phyloP scores from a whole-genome alignment of 1,139 yeast species.

The Kazachstania sp. region DNA sequence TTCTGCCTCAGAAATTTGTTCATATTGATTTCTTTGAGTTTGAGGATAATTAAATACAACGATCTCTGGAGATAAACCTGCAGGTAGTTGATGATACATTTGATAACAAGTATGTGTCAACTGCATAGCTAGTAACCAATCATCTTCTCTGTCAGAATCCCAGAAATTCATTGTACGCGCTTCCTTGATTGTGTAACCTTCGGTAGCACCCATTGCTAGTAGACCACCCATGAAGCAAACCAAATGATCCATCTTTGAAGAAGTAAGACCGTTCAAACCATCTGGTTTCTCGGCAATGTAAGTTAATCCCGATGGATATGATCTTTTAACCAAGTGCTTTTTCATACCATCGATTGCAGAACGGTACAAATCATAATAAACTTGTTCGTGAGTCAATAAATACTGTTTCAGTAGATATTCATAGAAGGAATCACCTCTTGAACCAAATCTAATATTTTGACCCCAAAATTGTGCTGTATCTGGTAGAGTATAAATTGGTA shows the following conservation, averaged over 20 bases:
- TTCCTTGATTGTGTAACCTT: slow-evolving; percentile 50
- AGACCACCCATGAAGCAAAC: slow-evolving; percentile 92
- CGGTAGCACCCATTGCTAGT: slow-evolving; percentile 83
- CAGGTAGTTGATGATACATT: slow-evolving; percentile 63
- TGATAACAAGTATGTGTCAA: slow-evolving; percentile 74
- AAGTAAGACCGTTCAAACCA: slow-evolving; percentile 49
- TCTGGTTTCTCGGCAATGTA: slow-evolving; percentile 71
- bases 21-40: slow-evolving; percentile 1
- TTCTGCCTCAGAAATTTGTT: slow-evolving; percentile 2
- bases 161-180: slow-evolving; percentile 41
- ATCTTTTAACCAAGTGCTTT: slow-evolving; percentile 51
- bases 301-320: slow-evolving; percentile 55
- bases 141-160: slow-evolving; percentile 43
- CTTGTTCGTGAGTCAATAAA: slow-evolving; percentile 59
- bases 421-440: slow-evolving; percentile 89
- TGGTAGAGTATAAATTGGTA: slow-evolving; percentile 72
- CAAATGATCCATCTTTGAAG: slow-evolving; percentile 87
- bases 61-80: slow-evolving; percentile 85
- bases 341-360: slow-evolving; percentile 70
- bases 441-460: slow-evolving; percentile 63
- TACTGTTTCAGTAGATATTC: slow-evolving; percentile 84
- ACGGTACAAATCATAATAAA: slow-evolving; percentile 65
- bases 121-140: slow-evolving; percentile 64
- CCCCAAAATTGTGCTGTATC: slow-evolving; percentile 66
- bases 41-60: slow-evolving; percentile 48